Evolutionary conservation across 2,329 filamentous ascomycete genomes (phyloP).

Genomic region (Hypoxylon rubiginosum): DNA sequence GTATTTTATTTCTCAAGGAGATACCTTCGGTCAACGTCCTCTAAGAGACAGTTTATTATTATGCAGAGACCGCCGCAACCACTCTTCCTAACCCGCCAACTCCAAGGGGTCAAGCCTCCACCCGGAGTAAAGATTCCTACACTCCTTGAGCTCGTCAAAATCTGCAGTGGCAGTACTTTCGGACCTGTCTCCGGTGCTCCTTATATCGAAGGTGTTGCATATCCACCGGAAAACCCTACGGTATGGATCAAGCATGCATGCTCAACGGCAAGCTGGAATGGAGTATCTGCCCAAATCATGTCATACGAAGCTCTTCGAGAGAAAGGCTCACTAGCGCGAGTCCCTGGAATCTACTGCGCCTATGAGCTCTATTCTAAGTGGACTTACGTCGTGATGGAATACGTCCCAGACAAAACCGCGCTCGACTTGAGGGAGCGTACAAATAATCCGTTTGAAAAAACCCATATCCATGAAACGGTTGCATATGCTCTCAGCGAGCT

Average conservation of each 20-base stretch:
- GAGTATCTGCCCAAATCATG: background rate
- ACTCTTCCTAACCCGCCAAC: no score
- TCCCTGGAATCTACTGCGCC: background rate
- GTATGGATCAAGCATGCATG: background rate
- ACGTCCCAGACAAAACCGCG: background rate
- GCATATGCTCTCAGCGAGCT: background rate
- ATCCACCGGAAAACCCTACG: background rate
- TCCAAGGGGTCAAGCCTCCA: background rate
- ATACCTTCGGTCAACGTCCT: no score
- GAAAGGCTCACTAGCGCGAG: background rate
- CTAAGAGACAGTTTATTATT: background rate
- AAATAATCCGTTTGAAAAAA: background rate
- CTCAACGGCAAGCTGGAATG: background rate
- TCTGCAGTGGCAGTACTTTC: background rate
- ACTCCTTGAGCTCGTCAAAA: background rate
- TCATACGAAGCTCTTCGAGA: background rate
- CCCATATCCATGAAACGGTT: background rate
- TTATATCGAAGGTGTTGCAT: background rate
- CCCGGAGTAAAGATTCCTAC: background rate
- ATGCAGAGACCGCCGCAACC: no score
- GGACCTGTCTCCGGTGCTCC: background rate
- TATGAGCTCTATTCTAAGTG: background rate
- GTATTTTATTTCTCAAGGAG: no score
- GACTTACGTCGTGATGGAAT: conserved; percentile 2
- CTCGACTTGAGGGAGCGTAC: background rate